Conservation (phyloP, 2,329 filamentous ascomycete species). For the Ascochyta rabiei region DNA sequence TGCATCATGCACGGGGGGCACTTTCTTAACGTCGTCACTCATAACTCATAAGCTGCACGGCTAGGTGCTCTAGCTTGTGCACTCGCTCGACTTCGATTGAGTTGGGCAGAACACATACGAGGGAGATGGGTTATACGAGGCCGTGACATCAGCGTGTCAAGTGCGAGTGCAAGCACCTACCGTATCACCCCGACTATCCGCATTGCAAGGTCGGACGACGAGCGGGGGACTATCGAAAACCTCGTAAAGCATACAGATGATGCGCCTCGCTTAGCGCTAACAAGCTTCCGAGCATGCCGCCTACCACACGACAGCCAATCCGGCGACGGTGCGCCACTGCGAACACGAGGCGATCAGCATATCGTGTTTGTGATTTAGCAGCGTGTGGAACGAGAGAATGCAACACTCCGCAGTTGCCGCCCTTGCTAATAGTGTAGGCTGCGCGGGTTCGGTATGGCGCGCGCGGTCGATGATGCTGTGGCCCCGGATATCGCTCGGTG, state of each 20-base stretch:
- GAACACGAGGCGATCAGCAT: conserved; percentile 20
- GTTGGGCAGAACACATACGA: not conserved
- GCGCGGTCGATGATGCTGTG: conserved; percentile 1
- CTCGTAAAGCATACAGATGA: conserved; percentile 12
- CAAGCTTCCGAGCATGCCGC: not conserved
- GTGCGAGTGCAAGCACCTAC: no score
- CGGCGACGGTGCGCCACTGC: conserved; percentile 1
- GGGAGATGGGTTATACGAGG: not conserved
- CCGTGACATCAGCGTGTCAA: not conserved
- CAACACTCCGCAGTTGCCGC: conserved; percentile 11
- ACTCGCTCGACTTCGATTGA: not conserved
- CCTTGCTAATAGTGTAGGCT: conserved; percentile 1
- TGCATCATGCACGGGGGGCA: not conserved
- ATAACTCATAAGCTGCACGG: conserved; percentile 1
- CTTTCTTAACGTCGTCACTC: conserved; percentile 2
- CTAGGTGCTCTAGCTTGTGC: not conserved
- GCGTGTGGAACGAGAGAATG: conserved; percentile 13
- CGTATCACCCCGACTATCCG: not conserved
- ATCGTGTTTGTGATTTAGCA: conserved; percentile 15
- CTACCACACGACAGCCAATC: not conserved
- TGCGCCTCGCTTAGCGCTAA: conserved; percentile 15
- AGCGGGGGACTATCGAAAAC: conserved; percentile 12
- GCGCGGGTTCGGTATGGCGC: not conserved
- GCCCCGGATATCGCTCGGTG: not conserved
- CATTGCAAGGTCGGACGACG: no score